Evolutionary conservation across 257 asterid species (phyloP).

Genomic region (Solanum arcanum): DNA sequence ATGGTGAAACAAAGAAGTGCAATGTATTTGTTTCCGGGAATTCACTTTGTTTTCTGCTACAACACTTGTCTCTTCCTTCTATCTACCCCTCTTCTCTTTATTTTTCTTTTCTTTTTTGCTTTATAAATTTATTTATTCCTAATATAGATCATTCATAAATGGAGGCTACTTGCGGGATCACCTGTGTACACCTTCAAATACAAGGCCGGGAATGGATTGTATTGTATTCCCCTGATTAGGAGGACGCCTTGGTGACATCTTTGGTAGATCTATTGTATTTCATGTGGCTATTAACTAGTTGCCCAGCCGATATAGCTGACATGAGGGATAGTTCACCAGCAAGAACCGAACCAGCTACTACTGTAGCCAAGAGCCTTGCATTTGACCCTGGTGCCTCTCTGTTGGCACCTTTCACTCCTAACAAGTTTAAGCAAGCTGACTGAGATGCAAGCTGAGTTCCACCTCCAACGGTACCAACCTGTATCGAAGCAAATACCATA

Average conservation of each 20-base stretch:
- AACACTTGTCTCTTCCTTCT: background rate
- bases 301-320: conserved; percentile 45
- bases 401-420: conserved; percentile 46
- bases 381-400: conserved; percentile 31
- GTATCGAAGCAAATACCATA: background rate
- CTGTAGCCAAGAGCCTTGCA: conserved; percentile 34
- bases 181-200: background rate
- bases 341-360: conserved; percentile 45
- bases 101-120: background rate
- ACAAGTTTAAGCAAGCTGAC: conserved; percentile 37
- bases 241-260: conserved; percentile 23
- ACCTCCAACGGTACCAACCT: conserved; percentile 51
- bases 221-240: background rate
- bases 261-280: conserved; percentile 36
- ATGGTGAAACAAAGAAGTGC: background rate
- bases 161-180: background rate
- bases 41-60: background rate
- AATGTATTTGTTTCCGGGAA: background rate
- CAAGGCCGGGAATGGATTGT: background rate
- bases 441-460: conserved; percentile 46
- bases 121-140: background rate
- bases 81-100: background rate
- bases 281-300: conserved; percentile 45
- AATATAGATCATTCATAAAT: background rate
- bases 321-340: conserved; percentile 40